Conservation (phyloP, 2,329 filamentous ascomycete species). For the Ramularia collo-cygni region DNA sequence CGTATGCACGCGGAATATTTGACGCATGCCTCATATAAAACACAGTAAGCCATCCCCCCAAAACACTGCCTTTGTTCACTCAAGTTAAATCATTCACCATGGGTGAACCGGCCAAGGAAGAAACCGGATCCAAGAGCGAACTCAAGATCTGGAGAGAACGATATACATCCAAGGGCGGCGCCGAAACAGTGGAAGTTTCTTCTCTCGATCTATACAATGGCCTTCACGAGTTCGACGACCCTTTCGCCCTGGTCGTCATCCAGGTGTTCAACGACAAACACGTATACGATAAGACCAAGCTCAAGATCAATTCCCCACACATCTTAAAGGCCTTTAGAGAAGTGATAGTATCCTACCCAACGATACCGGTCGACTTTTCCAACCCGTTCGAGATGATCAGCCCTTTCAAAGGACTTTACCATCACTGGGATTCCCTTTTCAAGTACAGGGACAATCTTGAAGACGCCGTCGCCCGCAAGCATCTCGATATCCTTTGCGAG, state of each 20-base stretch:
- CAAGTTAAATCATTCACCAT: too few species aligned
- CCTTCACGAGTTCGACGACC: neutral
- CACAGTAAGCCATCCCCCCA: too few species aligned
- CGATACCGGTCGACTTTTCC: conserved; percentile 25
- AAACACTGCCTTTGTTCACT: too few species aligned
- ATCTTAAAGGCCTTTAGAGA: conserved; percentile 44
- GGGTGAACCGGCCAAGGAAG: too few species aligned
- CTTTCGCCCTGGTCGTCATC: conserved; percentile 19
- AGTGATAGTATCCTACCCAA: conserved; percentile 45
- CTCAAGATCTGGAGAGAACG: neutral
- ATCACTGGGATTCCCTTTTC: conserved; percentile 40
- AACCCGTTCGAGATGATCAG: conserved; percentile 34
- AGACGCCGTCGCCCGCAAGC: conserved; percentile 19
- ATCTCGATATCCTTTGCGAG: conserved; percentile 19
- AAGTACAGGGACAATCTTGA: conserved; percentile 24
- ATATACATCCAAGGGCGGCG: neutral
- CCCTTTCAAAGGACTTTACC: conserved; percentile 45
- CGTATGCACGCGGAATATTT: too few species aligned
- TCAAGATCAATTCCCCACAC: conserved; percentile 24
- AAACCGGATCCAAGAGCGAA: neutral
- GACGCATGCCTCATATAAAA: too few species aligned
- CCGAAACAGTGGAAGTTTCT: conserved; percentile 1
- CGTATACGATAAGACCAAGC: conserved; percentile 17
- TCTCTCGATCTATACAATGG: neutral
- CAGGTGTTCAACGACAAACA: conserved; percentile 21